Evolutionary conservation across 2,329 filamentous ascomycete species (phyloP), one percentile per base, ranked within the genome.

Genomic region (Colletotrichum truncatum): DNA sequence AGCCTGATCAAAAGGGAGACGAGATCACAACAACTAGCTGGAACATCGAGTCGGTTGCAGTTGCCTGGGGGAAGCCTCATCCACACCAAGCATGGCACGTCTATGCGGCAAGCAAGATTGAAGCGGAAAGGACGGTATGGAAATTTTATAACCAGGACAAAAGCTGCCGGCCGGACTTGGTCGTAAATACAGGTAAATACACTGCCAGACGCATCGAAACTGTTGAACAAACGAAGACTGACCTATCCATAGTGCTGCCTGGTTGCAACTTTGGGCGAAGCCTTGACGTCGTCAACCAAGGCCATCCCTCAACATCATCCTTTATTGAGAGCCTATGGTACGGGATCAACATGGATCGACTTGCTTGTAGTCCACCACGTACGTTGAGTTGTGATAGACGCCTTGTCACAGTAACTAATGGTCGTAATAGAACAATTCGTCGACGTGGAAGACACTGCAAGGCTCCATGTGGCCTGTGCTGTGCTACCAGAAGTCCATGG

Each of bases 381-480:
- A 45, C 3, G 57, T 12, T 18, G 11, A 16, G 2, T 18, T 8
- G 3, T 1, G 4, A 6, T 11, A 11, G 4, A 9, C 4, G 18
- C 11, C 6, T 4, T 2, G 18, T 1, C 23, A 12, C 3, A 6
- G 43, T 21, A 12, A 58, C 12, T 21, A 2, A 21, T 6, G 18
- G 3, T 2, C 11, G 43, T 7, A 4, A 1, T 25, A 86, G 81
- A 77, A 71, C 77, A 81, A 71, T 81, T 74, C 70, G 75, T 85
- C 28, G 76, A 85, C 67, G 80, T 84, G 0, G 74, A 81, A 12
- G 86, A 89, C 54, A 72, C 71, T 3, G 86, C 85, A 0, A 75
- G 81, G 1, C 72, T 90, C 0, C 86, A 89, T 39, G 75, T 88
- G 3, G 81, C 83, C 3, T 86, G 82, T 0, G 74, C 85, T 6